Conservation (phyloP, 2,329 filamentous ascomycete species). For the Teratosphaeriaceae sp. region DNA sequence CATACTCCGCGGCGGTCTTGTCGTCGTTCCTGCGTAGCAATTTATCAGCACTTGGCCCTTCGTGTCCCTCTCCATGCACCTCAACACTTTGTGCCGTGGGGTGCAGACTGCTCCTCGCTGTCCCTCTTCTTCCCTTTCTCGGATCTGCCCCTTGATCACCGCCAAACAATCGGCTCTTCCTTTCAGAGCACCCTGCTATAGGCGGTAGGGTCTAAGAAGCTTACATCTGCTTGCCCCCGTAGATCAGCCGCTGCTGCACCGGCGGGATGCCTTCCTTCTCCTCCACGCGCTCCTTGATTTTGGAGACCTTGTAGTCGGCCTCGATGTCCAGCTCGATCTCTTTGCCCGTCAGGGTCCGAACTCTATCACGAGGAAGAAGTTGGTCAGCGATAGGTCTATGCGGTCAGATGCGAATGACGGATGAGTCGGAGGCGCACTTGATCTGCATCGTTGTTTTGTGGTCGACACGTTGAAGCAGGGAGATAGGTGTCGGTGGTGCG, state of each 20-base stretch:
- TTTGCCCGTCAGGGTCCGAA: conserved; percentile 73
- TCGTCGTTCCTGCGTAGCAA: conserved; percentile 69
- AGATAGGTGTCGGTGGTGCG: background rate
- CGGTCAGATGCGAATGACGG: background rate
- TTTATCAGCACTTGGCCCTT: background rate
- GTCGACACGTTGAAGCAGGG: background rate
- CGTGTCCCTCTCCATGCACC: background rate
- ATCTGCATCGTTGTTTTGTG: conserved; percentile 17
- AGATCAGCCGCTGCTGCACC: conserved; percentile 93
- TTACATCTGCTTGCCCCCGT: conserved; percentile 95
- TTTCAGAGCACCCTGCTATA: no score
- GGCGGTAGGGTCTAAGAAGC: no score
- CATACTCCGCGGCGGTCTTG: conserved; percentile 85
- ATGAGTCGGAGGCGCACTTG: conserved; percentile 19
- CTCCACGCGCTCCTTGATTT: conserved; percentile 96
- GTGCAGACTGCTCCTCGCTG: background rate
- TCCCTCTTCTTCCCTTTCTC: background rate
- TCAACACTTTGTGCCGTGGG: background rate
- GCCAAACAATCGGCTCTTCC: no score
- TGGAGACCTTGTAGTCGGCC: conserved; percentile 60
- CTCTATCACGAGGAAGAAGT: conserved; percentile 49
- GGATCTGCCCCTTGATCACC: no score
- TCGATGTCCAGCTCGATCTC: conserved; percentile 81
- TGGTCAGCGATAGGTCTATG: conserved; percentile 1
- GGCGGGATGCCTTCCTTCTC: conserved; percentile 98